A percentile compares a stretch with the other conserved stretches of the same genome.
Evolutionary conservation across 495 filamentous ascomycete species (phyloP).

Genomic region (Penicillium mononematosum): DNA sequence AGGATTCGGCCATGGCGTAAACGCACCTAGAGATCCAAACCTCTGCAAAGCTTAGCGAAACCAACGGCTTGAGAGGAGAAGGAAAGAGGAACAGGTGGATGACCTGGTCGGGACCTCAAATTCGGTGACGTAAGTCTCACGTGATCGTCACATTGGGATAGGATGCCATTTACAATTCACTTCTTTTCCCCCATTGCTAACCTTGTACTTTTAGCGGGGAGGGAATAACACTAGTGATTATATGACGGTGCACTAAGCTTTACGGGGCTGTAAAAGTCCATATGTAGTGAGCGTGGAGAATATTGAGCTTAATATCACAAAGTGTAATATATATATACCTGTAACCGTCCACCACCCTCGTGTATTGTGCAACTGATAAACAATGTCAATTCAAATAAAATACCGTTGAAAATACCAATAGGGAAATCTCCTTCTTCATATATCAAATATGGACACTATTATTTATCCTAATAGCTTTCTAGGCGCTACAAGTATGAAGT

Average conservation of each 20-base stretch:
- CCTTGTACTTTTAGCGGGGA: too few relatives aligned
- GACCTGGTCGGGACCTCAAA: neutral
- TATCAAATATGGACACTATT: neutral
- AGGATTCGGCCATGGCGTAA: constrained; percentile 42
- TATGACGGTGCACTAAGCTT: neutral
- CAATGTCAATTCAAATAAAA: too few relatives aligned
- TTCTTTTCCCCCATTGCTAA: neutral
- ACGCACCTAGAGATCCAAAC: neutral
- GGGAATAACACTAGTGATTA: neutral
- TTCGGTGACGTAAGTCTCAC: constrained; percentile 9
- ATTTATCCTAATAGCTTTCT: neutral
- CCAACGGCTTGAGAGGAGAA: neutral
- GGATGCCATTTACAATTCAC: neutral
- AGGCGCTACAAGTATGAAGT: too few relatives aligned
- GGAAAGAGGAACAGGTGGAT: neutral
- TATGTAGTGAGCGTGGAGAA: neutral
- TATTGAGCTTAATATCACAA: neutral
- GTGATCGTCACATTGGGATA: constrained; percentile 1
- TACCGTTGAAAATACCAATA: too few relatives aligned
- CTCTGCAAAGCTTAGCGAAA: neutral
- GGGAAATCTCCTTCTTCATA: too few relatives aligned
- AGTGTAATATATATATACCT: neutral
- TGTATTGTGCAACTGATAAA: neutral
- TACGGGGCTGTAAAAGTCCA: neutral
- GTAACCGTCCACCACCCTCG: neutral